phyloP scores from a whole-genome alignment of 495 filamentous ascomycete genomes.

The Collariella sp. region DNA sequence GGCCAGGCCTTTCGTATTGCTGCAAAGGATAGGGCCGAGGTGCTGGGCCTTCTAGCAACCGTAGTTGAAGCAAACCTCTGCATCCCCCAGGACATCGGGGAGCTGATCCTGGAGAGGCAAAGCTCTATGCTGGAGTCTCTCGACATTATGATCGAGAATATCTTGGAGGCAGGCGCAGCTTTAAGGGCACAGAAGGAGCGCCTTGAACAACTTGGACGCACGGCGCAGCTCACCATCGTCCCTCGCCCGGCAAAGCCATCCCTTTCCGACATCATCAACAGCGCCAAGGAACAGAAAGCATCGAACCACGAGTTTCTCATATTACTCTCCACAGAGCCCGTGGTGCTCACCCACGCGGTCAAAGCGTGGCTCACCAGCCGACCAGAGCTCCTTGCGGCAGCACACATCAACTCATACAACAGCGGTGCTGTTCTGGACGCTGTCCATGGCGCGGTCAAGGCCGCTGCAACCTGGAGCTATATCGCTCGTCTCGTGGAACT shows the following conservation, averaged over 20 bases:
- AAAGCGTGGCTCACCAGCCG: slow-evolving; percentile 27
- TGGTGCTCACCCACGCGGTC: slow-evolving; percentile 25
- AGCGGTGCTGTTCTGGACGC: slow-evolving; percentile 28
- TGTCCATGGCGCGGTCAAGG: slow-evolving; percentile 25
- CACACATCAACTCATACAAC: slow-evolving; percentile 27
- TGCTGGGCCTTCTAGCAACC: slow-evolving; percentile 5
- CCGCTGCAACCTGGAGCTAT: slow-evolving; percentile 31
- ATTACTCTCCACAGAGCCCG: slow-evolving; percentile 25
- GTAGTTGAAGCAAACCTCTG: slow-evolving; percentile 12
- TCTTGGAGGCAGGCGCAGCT: slow-evolving; percentile 26
- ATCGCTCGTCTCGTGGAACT: slow-evolving; percentile 26
- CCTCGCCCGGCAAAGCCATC: slow-evolving; percentile 12
- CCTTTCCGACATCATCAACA: slow-evolving; percentile 13
- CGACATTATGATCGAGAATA: slow-evolving; percentile 28
- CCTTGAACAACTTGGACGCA: slow-evolving; percentile 14
- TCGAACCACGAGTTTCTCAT: slow-evolving; percentile 18
- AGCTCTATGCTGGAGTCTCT: slow-evolving; percentile 11
- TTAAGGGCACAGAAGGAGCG: background rate
- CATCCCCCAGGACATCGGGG: slow-evolving; percentile 24
- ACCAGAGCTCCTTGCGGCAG: slow-evolving; percentile 29
- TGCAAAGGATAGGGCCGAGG: background rate
- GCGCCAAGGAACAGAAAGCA: slow-evolving; percentile 16
- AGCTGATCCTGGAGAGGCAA: slow-evolving; percentile 30
- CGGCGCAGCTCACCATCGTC: no score
- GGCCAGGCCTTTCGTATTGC: slow-evolving; percentile 9